Evolutionary conservation across 2,329 filamentous ascomycete species (phyloP), one percentile per base, ranked within the genome.

Genomic region (Dothideomycetidae sp.): DNA sequence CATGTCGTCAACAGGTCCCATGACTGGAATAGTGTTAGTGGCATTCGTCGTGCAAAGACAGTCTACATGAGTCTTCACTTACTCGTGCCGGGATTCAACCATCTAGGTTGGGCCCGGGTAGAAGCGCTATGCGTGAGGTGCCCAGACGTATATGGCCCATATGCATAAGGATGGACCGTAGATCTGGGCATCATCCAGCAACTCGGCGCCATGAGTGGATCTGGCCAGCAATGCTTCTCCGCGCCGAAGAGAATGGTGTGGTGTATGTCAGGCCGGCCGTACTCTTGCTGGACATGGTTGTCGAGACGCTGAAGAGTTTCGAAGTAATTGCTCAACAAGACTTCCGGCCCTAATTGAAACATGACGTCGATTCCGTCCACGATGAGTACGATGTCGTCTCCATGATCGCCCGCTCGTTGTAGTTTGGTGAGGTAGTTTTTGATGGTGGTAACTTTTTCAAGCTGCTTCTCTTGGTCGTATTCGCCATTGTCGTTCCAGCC

Each of bases 291-390:
- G 18, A 41, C 36, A 10, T 42, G 28, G n/a, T 49, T 49, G 31
- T 48, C 35, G 63, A 61, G n/a, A 61, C 7, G 21, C 7, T n/a
- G 57, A 12, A 70, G 51, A 11, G 73, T 56, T 10, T 62, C 57
- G 44, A 74, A 70, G 52, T 79, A 81, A 30, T 76, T 66, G 44
- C 68, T 58, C 16, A 81, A 66, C 45, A 81, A 57, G 13, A 79
- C 62, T 29, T 76, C 68, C 2, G 72, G 67, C 0, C 75, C 73
- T 2, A 81, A 59, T 51, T 81, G 77, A 42, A 79, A 72, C 58
- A 74, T 73, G 1, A 73, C 63, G 41, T 80, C 73, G 50, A 72
- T 67, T 1, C 70, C 73, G 50, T 81, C 75, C 4, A 75, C 63
- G 32, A 80, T 62, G 40, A 80, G 55, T 5, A 78, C 66, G 17